phyloP scores from a whole-genome alignment of 1,284 basidiomycete genomes.

The Ganoderma resinaceum region DNA sequence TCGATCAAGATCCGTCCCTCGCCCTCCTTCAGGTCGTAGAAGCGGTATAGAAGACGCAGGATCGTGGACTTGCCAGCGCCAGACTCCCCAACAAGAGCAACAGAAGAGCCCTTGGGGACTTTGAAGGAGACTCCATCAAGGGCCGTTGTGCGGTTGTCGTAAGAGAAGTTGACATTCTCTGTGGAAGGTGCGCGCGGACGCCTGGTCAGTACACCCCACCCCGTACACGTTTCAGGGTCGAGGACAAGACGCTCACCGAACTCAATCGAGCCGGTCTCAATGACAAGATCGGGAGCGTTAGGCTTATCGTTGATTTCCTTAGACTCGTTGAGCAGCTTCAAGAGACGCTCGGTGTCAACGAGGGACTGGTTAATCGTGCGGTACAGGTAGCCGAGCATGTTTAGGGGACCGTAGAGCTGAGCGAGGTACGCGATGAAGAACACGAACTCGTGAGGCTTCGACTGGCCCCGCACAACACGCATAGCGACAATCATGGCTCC shows the following conservation, averaged over 20 bases:
- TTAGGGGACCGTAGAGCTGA: conserved; percentile 79
- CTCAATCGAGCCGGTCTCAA: conserved; percentile 82
- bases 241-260: conserved; percentile 64
- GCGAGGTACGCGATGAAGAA: conserved; percentile 83
- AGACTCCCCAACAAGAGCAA: conserved; percentile 85
- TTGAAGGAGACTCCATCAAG: conserved; percentile 85
- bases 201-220: conserved; percentile 2
- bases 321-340: conserved; percentile 78
- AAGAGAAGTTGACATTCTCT: conserved; percentile 86
- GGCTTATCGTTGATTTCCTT: conserved; percentile 85
- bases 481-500: conserved; percentile 80
- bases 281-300: conserved; percentile 74
- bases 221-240: background rate
- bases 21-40: conserved; percentile 85
- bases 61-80: conserved; percentile 87
- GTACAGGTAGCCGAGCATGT: conserved; percentile 78
- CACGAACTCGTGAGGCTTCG: conserved; percentile 68
- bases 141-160: conserved; percentile 78
- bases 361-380: conserved; percentile 77
- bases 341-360: conserved; percentile 81
- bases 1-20: conserved; percentile 81
- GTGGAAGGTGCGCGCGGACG: conserved; percentile 12
- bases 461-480: conserved; percentile 61
- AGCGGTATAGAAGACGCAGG: conserved; percentile 84
- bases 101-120: conserved; percentile 80